Percentiles rank a stretch among this genome's conserved stretches.
These are phyloP conservation scores for Pochonia chlamydosporia DNA, from an alignment of 2,329 filamentous ascomycete species.

Conservation along the genomic window DNA sequence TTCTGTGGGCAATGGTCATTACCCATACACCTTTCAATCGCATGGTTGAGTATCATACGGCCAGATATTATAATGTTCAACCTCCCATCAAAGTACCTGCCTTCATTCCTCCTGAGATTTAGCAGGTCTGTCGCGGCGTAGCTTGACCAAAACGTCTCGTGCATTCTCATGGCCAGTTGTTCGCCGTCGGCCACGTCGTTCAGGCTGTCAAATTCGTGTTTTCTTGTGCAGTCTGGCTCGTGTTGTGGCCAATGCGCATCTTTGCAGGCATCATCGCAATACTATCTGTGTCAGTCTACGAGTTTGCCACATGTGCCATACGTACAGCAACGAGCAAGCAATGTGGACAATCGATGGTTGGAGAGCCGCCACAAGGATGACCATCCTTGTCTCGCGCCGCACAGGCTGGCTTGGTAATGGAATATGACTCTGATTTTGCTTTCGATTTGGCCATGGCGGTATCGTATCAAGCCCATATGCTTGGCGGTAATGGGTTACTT, in stretches of 20 bases:
- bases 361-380: neutral
- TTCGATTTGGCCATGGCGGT: neutral
- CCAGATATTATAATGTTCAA: slow-evolving; percentile 17
- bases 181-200: neutral
- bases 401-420: neutral
- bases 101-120: slow-evolving; percentile 20
- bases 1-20: slow-evolving; percentile 8
- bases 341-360: neutral
- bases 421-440: neutral
- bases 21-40: too few relatives aligned
- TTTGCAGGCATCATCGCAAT: neutral
- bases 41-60: slow-evolving; percentile 11
- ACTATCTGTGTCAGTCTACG: neutral
- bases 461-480: too few relatives aligned
- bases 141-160: slow-evolving; percentile 11
- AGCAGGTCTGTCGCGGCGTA: slow-evolving; percentile 19
- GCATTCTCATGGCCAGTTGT: neutral
- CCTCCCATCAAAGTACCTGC: slow-evolving; percentile 13
- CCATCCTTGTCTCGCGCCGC: neutral
- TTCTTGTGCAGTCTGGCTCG: neutral
- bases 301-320: neutral
- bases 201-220: neutral
- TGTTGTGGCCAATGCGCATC: neutral
- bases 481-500: too few relatives aligned
- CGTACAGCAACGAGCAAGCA: neutral